phyloP scores from a whole-genome alignment of 257 asterid species.

The Verbena officinalis region DNA sequence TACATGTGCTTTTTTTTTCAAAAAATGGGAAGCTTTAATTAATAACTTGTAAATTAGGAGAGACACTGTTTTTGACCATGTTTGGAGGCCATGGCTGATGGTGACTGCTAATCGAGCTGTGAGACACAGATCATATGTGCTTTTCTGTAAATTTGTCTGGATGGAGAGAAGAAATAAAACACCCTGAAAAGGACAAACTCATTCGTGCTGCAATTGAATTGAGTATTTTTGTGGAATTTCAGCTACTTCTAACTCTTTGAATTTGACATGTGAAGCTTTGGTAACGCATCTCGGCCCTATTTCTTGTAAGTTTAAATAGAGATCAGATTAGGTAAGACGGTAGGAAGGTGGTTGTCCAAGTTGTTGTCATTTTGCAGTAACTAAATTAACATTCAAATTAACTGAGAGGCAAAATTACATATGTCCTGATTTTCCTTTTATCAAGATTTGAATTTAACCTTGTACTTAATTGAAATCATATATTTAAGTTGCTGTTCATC shows the following conservation, averaged over 20 bases:
- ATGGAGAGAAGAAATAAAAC: not conserved
- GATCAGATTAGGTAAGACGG: constrained; percentile 20
- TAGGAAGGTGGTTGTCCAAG: constrained; percentile 10
- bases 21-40: not conserved
- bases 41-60: constrained; percentile 15
- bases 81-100: constrained; percentile 18
- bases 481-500: constrained; percentile 1
- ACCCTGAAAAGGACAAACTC: not conserved
- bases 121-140: constrained; percentile 1
- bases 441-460: constrained; percentile 2
- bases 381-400: constrained; percentile 4
- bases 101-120: constrained; percentile 19
- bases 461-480: constrained; percentile 18
- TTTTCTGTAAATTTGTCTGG: constrained; percentile 8
- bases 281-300: constrained; percentile 4
- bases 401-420: constrained; percentile 4
- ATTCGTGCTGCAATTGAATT: constrained; percentile 12
- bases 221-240: constrained; percentile 21
- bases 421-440: not conserved
- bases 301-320: constrained; percentile 1
- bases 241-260: not conserved
- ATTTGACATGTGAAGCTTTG: constrained; percentile 23
- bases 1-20: too few species aligned
- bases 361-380: constrained; percentile 8
- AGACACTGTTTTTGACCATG: not conserved